Percentiles rank a stretch among this genome's conserved stretches.
Conservation (phyloP, 2,329 filamentous ascomycete species). For the Neofusicoccum ribis region DNA sequence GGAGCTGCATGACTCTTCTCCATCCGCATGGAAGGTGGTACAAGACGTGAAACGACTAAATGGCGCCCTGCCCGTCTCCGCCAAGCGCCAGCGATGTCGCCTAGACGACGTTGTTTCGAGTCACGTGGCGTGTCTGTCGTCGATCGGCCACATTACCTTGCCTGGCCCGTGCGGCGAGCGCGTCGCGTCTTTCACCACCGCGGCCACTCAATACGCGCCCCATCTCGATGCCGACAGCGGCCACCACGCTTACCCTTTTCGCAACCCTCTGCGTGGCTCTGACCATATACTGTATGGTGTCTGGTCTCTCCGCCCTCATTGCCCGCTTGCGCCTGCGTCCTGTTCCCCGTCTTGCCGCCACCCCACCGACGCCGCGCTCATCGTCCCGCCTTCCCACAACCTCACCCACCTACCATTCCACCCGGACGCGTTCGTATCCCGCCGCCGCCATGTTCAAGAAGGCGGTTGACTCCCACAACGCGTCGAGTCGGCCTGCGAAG, state of each 20-base stretch:
- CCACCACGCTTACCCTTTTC: slow-evolving; percentile 20
- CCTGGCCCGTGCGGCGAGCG: not conserved
- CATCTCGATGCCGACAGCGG: slow-evolving; percentile 15
- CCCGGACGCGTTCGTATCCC: slow-evolving; percentile 1
- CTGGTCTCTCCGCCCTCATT: slow-evolving; percentile 25
- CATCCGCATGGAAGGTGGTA: not conserved
- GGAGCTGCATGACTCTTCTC: not conserved
- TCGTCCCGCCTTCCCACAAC: slow-evolving; percentile 25
- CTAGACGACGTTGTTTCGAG: not conserved
- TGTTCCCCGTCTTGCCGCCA: not conserved
- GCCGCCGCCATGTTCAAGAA: slow-evolving; percentile 40
- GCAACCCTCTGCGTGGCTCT: slow-evolving; percentile 29
- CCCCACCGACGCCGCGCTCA: slow-evolving; percentile 25
- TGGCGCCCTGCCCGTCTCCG: not conserved
- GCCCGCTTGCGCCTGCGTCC: slow-evolving; percentile 35
- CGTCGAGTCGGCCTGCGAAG: slow-evolving; percentile 26
- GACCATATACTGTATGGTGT: slow-evolving; percentile 41
- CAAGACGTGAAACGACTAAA: not conserved
- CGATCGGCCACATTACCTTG: not conserved
- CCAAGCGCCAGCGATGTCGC: not conserved
- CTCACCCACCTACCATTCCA: slow-evolving; percentile 13
- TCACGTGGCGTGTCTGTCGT: not conserved
- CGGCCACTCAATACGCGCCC: slow-evolving; percentile 1
- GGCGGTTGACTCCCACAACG: slow-evolving; percentile 42
- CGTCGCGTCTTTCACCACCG: slow-evolving; percentile 14